Conservation (phyloP, 345 rosid species). For the Orychophragmus violaceus region DNA sequence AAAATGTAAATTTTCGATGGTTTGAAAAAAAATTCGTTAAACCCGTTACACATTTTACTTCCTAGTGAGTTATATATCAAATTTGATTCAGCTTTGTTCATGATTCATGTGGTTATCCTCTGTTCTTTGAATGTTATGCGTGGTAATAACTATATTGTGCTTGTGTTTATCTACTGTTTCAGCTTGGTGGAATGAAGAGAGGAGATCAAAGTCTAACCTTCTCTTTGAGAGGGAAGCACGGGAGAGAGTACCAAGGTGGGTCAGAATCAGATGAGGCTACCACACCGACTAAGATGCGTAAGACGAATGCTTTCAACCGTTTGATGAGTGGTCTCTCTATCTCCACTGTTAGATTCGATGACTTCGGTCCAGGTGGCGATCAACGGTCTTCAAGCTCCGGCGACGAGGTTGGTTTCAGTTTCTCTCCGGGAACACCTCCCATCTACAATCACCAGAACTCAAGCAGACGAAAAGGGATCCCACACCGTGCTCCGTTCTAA, state of each 20-base stretch:
- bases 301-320: conserved; percentile 52
- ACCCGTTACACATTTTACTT: background rate
- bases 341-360: conserved; percentile 35
- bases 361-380: conserved; percentile 19
- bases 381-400: conserved; percentile 53
- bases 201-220: conserved; percentile 63
- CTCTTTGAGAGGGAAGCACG: conserved; percentile 42
- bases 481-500: conserved; percentile 75
- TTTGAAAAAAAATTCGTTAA: background rate
- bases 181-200: conserved; percentile 78
- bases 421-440: conserved; percentile 59
- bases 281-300: conserved; percentile 64
- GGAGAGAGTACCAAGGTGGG: conserved; percentile 45
- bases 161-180: background rate
- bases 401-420: conserved; percentile 46
- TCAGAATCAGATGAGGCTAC: conserved; percentile 71
- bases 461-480: conserved; percentile 77
- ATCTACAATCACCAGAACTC: conserved; percentile 58
- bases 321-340: conserved; percentile 49
- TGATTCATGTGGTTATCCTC: conserved; percentile 1
- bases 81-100: background rate
- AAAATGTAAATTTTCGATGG: background rate
- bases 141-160: background rate
- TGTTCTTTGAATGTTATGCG: background rate
- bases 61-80: background rate